Base-by-base conservation (phyloP, 495 filamentous ascomycete genomes). In the Hyaloscypha finlandica region DNA sequence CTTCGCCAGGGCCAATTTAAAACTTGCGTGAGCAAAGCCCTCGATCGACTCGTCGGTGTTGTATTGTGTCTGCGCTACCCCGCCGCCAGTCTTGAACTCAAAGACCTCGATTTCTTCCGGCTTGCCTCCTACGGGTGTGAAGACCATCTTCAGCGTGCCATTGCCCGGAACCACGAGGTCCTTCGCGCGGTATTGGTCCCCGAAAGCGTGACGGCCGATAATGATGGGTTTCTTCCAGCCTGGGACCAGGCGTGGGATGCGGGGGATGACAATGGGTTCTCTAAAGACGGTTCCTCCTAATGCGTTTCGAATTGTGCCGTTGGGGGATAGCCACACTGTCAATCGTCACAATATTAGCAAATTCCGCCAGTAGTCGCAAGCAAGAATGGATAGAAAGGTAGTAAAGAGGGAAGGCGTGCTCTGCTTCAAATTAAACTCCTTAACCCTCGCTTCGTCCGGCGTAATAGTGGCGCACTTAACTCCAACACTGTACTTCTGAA, bases 381-480 rank as follows among this genome's bases (percentile, higher is more conserved):
- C 45, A 22, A 52, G 56, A 48, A 54, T n/a, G 31, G 32, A 60
- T 52, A 37, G 9, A 19, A 14, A 14, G 8, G 3, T 1, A 19
- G 3, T 48, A 19, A 16, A 12, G 42, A 16, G 42, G 42, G 8
- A 37, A 12, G 35, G 74, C 86, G 74, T 85, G 92, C 91, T 97
- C 81, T 97, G 87, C 91, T 98, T 99, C 70, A 99, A 85, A 73
- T 96, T 91, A 80, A 99, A 99, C 80, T 99, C 95, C 85, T 97
- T 85, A 22, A 99, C 93, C 77, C 95, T 88, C 63, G 88, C 91
- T 83, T 99, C 94, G 79, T 99, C 95, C 25, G 95, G 95, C 64
- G 95, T 99, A 81, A 99, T 99, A 75, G 95, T 99, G 64, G 95
- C 95, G 79, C 95, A 99, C 85, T 99, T 99, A 79, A 99, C 92